Base-by-base conservation (phyloP, 169 alveolate genomes). In the Eimeria necatrix region DNA sequence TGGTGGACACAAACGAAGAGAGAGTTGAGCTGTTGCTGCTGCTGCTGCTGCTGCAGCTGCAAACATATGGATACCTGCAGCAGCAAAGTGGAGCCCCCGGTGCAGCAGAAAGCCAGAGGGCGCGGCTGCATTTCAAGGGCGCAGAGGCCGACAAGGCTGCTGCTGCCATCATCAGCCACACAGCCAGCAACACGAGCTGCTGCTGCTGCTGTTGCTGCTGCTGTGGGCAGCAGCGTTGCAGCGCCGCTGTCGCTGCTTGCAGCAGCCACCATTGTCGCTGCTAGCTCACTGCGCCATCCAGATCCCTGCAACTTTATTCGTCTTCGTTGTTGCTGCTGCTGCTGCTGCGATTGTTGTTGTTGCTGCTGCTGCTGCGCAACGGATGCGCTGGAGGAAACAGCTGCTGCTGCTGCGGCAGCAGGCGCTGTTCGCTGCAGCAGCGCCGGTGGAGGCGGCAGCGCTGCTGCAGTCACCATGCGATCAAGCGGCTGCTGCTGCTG, bases 191-290 rank as follows among this genome's bases (percentile, higher is more conserved):
- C 71, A 49, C 90, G 73, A 52, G 6, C 90, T 52, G 90, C 71
- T 24, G 86, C 86, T 76, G 56, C 61, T 76, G 68, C 71, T 20
- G 71, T 46, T 80, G 70, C 70, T 49, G 64, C 86, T 81, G 90
- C 71, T 49, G 90, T 71, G 20, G 90, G 90, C 71, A 81, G 90
- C 68, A 81, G 73, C 71, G 71, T 51, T 18, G 90, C 68, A 49
- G 90, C 49, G 0, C 74, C 59, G 24, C 74, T 81, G 90, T 81
- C 90, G n/a, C 71, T 49, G 71, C 90, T 81, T 7, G 90, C 90
- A 41, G 90, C 90, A 81, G 90, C 90, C n/a, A 53, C 49, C 90
- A 81, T 81, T 20, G 90, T 14, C 52, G 90, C 90, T 52, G 90
- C 90, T 53, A 81, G 73, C 74, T 81, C 73, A 14, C 61, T 59